Base-by-base conservation (phyloP, 2,329 filamentous ascomycete species). In the Whalleya microplaca region DNA sequence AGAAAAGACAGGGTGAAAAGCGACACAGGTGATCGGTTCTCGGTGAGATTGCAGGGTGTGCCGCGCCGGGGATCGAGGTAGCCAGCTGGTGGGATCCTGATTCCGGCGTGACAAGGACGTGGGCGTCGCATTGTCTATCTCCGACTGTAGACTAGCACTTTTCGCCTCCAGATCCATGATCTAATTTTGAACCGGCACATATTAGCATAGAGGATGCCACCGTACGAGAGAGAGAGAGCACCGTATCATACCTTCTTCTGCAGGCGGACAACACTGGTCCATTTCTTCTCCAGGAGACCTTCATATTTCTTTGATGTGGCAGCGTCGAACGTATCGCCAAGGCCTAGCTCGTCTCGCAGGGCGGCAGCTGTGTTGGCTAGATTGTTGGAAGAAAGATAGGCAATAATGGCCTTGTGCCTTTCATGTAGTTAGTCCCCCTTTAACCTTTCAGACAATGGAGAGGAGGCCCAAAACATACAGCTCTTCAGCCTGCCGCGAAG, bases 231-330 rank as follows among this genome's bases (percentile, higher is more conserved):
- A 32, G n/a, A 27, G 42, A 29, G 44, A 51, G 62, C n/a, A n/a
- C n/a, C 18, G 21, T 19, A 14, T 42, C 75, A 48, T 75, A 90
- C 91, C 90, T 96, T 98, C 76, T 96, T 97, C 77, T 98, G 94
- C 73, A 98, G 76, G 59, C 94, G 84, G 68, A 97, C 92, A 23
- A 98, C 90, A 68, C 92, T 95, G 19, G 94, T 98, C 94, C 94
- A 98, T 80, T 98, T 98, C 84, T 96, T 97, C 81, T 98, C 94
- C 64, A 98, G 77, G 23, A 98, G 76, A 1, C 91, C 90, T 75
- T 96, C 92, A 77, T 97, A 98, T 77, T 96, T 96, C 80, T 96
- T 96, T 50, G 88, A 84, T 19, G 91, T 96, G 18, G 84, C 83
- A 60, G 90, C 81, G 71, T 96, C 92, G 68, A 96, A 93, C 46